These are phyloP conservation scores for Filobasidium floriforme DNA, from an alignment of 768 basidiomycete genomes.

Conservation along the genomic window DNA sequence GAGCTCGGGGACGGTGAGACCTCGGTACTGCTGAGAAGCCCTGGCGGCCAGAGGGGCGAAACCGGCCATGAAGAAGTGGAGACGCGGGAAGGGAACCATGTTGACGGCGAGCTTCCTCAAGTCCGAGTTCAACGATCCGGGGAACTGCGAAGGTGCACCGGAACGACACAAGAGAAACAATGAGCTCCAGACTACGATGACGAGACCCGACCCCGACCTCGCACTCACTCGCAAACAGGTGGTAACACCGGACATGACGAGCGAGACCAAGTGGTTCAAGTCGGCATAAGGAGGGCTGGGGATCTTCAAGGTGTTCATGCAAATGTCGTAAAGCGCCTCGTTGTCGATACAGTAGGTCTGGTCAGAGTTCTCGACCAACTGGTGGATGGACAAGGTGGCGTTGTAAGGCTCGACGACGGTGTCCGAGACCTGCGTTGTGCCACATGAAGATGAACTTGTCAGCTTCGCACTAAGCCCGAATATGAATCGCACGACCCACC, in stretches of 20 bases:
- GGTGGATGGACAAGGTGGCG: slow-evolving; percentile 94
- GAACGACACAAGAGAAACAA: not conserved
- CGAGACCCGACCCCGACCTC: not conserved
- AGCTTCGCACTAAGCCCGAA: not conserved
- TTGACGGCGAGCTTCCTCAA: slow-evolving; percentile 93
- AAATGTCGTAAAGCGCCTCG: slow-evolving; percentile 98
- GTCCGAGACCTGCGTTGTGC: slow-evolving; percentile 60
- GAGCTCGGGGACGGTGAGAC: slow-evolving; percentile 92
- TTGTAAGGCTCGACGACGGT: slow-evolving; percentile 99
- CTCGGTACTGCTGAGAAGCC: slow-evolving; percentile 79
- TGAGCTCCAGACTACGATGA: not conserved
- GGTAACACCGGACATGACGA: slow-evolving; percentile 98
- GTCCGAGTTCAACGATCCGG: slow-evolving; percentile 95
- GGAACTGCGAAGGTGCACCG: slow-evolving; percentile 55
- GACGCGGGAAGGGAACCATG: slow-evolving; percentile 89
- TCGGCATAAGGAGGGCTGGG: slow-evolving; percentile 93
- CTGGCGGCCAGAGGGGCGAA: slow-evolving; percentile 81
- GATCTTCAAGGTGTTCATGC: slow-evolving; percentile 95
- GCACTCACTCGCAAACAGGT: slow-evolving; percentile 72
- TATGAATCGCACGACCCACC: slow-evolving; percentile 43
- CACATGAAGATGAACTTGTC: not conserved
- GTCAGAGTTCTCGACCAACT: slow-evolving; percentile 98
- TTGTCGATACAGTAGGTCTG: slow-evolving; percentile 99
- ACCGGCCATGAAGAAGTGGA: slow-evolving; percentile 94
- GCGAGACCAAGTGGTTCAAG: slow-evolving; percentile 93